Evolutionary conservation across 2,329 filamentous ascomycete species (phyloP).

Genomic region (Sporothrix sp.): DNA sequence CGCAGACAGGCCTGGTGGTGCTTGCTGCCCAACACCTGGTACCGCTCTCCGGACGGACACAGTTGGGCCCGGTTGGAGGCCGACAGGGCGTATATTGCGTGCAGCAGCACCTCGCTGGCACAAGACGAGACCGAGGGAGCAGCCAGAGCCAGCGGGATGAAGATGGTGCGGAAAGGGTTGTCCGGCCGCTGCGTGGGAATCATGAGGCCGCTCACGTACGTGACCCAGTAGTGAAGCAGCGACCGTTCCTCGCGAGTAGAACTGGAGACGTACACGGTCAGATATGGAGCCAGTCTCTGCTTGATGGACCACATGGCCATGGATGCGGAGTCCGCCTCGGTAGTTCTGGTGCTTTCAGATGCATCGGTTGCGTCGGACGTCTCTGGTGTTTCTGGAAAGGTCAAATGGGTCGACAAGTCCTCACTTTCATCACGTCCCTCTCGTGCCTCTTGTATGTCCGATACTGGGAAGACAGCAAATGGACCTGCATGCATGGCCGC

Average conservation of each 20-base stretch:
- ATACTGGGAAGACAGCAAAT: no score
- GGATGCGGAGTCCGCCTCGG: no score
- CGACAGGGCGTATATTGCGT: neutral
- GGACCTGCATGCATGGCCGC: no score
- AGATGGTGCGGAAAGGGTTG: neutral
- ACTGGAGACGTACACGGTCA: neutral
- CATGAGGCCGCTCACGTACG: neutral
- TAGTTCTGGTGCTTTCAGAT: no score
- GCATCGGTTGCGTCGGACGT: no score
- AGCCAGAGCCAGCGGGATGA: neutral
- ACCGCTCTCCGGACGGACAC: neutral
- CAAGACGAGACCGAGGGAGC: neutral
- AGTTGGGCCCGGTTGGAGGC: neutral
- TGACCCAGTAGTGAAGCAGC: constrained; percentile 1
- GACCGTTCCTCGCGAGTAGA: neutral
- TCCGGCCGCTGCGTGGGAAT: neutral
- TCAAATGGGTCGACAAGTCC: no score
- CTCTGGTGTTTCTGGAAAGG: no score
- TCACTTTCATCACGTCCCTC: no score
- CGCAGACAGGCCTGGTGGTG: neutral
- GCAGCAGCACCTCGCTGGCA: neutral
- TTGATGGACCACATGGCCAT: no score
- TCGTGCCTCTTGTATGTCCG: no score
- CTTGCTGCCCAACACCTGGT: neutral
- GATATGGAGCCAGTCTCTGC: neutral